Evolutionary conservation across 352 stramenopile genomes (phyloP).

Genomic region (Phytophthora chlamydospora): DNA sequence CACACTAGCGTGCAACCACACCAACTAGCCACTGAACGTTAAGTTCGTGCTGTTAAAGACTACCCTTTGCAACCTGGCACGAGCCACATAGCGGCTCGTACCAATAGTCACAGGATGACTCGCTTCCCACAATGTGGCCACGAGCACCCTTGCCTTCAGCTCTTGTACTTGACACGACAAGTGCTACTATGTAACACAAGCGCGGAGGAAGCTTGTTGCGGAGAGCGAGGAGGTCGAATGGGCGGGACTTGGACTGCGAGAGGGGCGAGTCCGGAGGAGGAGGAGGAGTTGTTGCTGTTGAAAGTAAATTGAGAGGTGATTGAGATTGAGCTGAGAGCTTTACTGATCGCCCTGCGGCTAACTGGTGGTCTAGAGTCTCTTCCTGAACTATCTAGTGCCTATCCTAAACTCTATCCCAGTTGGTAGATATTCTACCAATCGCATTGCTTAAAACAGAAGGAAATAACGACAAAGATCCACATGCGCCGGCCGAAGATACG

Average conservation of each 20-base stretch:
- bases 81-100: conserved; percentile 17
- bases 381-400: too few relatives aligned
- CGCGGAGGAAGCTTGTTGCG: background rate
- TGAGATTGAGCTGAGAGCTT: too few relatives aligned
- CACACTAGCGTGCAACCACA: conserved; percentile 17
- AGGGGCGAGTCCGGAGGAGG: too few relatives aligned
- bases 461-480: background rate
- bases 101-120: conserved; percentile 9
- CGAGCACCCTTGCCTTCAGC: conserved; percentile 4
- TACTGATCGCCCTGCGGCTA: too few relatives aligned
- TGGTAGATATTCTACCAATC: too few relatives aligned
- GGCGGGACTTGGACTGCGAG: too few relatives aligned
- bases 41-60: conserved; percentile 8
- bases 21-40: conserved; percentile 24
- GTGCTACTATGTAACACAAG: conserved; percentile 19
- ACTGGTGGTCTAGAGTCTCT: too few relatives aligned
- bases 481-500: too few relatives aligned
- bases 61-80: conserved; percentile 9
- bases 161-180: conserved; percentile 14
- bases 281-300: too few relatives aligned
- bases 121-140: conserved; percentile 16
- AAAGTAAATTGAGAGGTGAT: too few relatives aligned
- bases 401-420: too few relatives aligned
- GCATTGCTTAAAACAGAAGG: background rate
- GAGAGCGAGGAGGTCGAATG: too few relatives aligned